Evolutionary conservation across 2,329 filamentous ascomycete genomes (phyloP).

Genomic region (Leptographium lundbergii): DNA sequence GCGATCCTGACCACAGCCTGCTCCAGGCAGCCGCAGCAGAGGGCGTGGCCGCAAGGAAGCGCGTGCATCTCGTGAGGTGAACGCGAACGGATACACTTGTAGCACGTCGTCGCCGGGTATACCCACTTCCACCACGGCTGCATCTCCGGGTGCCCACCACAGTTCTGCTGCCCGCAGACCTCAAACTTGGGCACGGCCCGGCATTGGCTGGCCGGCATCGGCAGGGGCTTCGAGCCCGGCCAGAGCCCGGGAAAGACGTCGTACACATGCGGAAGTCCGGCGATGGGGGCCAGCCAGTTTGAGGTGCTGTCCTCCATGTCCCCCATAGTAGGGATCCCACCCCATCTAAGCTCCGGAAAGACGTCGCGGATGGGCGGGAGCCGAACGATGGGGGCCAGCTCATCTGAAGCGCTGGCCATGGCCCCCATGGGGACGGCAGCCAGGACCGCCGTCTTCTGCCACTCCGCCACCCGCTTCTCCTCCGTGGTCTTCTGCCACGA

Average conservation of each 20-base stretch:
- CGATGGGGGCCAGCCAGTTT: background rate
- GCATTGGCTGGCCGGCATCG: background rate
- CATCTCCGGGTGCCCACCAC: background rate
- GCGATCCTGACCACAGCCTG: background rate
- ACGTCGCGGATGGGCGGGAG: background rate
- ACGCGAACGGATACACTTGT: background rate
- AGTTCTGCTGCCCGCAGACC: background rate
- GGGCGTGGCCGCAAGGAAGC: conserved; percentile 8
- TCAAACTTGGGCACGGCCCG: background rate
- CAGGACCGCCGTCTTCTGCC: background rate
- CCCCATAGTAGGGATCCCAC: background rate
- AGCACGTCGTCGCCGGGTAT: background rate
- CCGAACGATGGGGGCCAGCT: background rate
- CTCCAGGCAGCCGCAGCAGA: conserved; percentile 4
- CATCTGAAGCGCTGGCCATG: background rate
- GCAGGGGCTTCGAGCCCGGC: background rate
- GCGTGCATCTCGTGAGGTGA: background rate
- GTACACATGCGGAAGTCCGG: background rate
- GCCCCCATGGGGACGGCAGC: background rate
- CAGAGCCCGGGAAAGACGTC: too few relatives aligned
- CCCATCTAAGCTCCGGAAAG: too few relatives aligned
- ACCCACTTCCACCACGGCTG: background rate
- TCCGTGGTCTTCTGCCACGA: background rate
- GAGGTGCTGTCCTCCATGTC: background rate
- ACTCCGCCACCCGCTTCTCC: background rate